Conservation (phyloP, 441 rosid genomes). For the Eugenia klotzschiana region DNA sequence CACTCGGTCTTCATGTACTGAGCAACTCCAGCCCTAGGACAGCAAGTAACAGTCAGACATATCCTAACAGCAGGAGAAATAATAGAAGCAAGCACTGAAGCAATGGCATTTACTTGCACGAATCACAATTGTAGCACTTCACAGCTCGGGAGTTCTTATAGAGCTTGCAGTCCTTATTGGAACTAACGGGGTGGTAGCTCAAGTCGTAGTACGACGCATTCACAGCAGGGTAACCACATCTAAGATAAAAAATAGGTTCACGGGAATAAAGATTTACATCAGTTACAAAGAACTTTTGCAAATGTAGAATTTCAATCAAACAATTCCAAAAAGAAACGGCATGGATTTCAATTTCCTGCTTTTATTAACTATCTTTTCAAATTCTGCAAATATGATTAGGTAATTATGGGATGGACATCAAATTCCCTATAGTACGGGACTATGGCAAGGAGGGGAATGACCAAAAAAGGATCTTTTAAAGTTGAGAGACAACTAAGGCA, state of each 20-base stretch:
- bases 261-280: background rate
- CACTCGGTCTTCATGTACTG: slow-evolving; percentile 87
- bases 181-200: slow-evolving; percentile 75
- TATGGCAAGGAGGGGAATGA: background rate
- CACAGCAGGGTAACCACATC: slow-evolving; percentile 75
- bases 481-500: background rate
- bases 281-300: background rate
- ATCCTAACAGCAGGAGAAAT: background rate
- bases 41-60: background rate
- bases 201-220: slow-evolving; percentile 68
- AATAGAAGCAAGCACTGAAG: background rate
- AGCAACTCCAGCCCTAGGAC: slow-evolving; percentile 79
- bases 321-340: background rate
- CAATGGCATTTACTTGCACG: slow-evolving; percentile 61
- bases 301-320: background rate
- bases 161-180: slow-evolving; percentile 66
- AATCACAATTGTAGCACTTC: slow-evolving; percentile 83
- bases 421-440: background rate
- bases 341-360: background rate
- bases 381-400: background rate
- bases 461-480: background rate
- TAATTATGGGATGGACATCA: background rate
- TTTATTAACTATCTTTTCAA: background rate
- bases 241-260: background rate
- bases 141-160: slow-evolving; percentile 49